Percentiles rank a stretch among this genome's conserved stretches.
phyloP scores from a whole-genome alignment of 164 flowering plant species.

The Taxillus chinensis region DNA sequence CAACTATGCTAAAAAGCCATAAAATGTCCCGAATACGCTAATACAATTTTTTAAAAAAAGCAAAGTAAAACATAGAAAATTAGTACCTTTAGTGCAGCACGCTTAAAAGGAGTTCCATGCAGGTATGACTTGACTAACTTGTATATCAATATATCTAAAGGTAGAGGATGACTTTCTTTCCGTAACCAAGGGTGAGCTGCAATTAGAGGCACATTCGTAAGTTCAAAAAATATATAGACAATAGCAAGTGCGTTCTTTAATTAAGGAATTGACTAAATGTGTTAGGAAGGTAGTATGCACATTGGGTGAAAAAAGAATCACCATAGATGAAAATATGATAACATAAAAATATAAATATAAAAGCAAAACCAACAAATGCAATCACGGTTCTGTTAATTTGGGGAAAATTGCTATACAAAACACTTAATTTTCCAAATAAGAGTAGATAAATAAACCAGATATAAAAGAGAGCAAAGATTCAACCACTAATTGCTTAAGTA shows the following conservation, averaged over 20 bases:
- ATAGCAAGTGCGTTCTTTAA: background rate
- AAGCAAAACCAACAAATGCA: too few species aligned
- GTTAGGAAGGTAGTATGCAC: too few species aligned
- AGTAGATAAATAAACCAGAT: too few species aligned
- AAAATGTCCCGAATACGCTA: background rate
- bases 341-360: too few species aligned
- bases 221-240: constrained; percentile 1
- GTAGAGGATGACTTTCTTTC: constrained; percentile 39
- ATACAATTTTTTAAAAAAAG: background rate
- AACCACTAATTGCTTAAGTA: too few species aligned
- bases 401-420: too few species aligned
- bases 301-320: too few species aligned
- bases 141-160: constrained; percentile 52
- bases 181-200: constrained; percentile 75
- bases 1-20: too few species aligned
- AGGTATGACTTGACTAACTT: constrained; percentile 59
- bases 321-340: too few species aligned
- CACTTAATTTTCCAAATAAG: too few species aligned
- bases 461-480: too few species aligned
- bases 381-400: too few species aligned
- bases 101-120: constrained; percentile 62
- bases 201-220: background rate
- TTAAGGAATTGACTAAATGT: background rate
- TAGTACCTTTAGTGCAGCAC: constrained; percentile 58
- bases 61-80: background rate